Base-by-base conservation (phyloP, 2,329 filamentous ascomycete genomes). In the Alternaria burnsii region DNA sequence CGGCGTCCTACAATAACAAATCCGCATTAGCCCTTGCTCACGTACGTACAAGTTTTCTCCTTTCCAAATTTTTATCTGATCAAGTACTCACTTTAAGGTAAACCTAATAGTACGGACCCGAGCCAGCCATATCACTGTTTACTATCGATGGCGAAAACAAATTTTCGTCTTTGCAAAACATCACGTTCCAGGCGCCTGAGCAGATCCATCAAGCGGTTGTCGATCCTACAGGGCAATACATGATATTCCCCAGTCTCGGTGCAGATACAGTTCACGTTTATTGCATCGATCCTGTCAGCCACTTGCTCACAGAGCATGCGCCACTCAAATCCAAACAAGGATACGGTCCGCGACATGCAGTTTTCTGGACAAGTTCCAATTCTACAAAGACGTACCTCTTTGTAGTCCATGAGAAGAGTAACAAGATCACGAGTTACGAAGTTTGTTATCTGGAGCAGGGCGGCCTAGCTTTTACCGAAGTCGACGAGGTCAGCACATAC, bases 241-340 rank as follows among this genome's bases (percentile, higher is more conserved):
- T 91, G 28, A 70, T 91, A 9, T 83, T 88, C 9, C 88, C 89
- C 1, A 90, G 92, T 67, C 82, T 93, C 5, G 87, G 89, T 41
- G 82, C 85, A 0, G 90, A 92, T 68, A 69, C 87, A 7, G 76
- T 91, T 48, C 87, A 86, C 63, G 77, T 87, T 80, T 91, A 86
- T 73, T 71, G 78, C 55, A 82, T 89, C 69, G 77, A 86, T 65
- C 68, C 70, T 1, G 63, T 70, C 1, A 79, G 73, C 3, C 82
- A 82, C 46, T 71, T 78, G 7, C 81, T 83, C 32, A 78, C 86
- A 8, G 70, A 70, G 18, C 76, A 82, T 62, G 81, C 80, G 26
- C 80, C 85, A 8, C 76, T 86, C 36, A 65, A 77, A 36, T 74
- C 83, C 53, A 63, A 80, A 34, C 66, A 83, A 2, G 89, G 88